Base-by-base conservation (phyloP, 1,284 basidiomycete species). In the Athelia psychrophila region DNA sequence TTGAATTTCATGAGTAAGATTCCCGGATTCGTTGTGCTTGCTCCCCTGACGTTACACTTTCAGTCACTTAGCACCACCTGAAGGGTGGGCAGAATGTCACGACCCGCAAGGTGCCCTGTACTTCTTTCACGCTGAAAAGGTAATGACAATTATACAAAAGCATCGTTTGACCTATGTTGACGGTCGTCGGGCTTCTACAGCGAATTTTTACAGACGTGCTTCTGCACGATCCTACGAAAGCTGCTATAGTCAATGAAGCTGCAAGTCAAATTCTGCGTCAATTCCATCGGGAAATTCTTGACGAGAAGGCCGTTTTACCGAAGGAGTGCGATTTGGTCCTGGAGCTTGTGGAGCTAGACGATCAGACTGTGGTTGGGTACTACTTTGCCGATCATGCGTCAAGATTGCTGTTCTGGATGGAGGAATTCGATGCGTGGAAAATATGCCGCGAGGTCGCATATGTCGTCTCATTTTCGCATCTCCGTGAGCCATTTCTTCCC, bases 351-450 rank as follows among this genome's bases (percentile, higher is more conserved):
- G 24, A n/a, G 6, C n/a, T n/a, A 18, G n/a, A 23, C 23, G n/a
- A 16, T 27, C 10, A 18, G 10, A 18, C 5, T 8, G 27, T 30
- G 6, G 19, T n/a, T 46, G 44, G 44, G 20, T 46, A 46, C 24
- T 46, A 46, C 25, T 46, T 46, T 18, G 44, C 23, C 25, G 44
- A 46, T 9, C 44, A 46, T 27, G 23, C n/a, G 6, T 24, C 22
- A 16, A n/a, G n/a, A 27, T 24, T n/a, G 15, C 23, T 46, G 22
- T 46, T 46, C 44, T 46, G 44, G 44, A n/a, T 46, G 44, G 44
- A 46, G 44, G 44, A 46, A 6, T 46, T 46, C 24, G 44, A 46
- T 27, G 44, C 25, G n/a, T 16, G 8, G n/a, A 42, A 8, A n/a
- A 42, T 42, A 42, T 42, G 38, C 38, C 5, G 20, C n/a, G 38